Percentiles rank a stretch among this genome's conserved stretches.
phyloP scores from a whole-genome alignment of 768 basidiomycete genomes.

The Serpula lacrymans region DNA sequence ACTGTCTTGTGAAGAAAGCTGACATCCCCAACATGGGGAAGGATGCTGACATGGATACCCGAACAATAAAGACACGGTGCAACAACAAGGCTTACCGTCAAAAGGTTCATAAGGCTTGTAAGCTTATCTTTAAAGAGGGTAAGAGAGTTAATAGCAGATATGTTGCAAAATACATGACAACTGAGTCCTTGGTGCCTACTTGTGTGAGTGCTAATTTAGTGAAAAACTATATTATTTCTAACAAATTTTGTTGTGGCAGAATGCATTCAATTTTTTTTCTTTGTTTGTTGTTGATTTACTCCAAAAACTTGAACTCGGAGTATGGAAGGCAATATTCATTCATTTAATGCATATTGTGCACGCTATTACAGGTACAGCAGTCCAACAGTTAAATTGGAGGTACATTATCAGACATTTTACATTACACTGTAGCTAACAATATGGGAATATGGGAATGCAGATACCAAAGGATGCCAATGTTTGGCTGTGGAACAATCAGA shows the following conservation, averaged over 20 bases:
- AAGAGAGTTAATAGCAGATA: background rate
- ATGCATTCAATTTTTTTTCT: slow-evolving; percentile 10
- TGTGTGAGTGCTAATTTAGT: slow-evolving; percentile 1
- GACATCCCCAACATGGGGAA: slow-evolving; percentile 8
- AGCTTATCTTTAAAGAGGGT: slow-evolving; percentile 1
- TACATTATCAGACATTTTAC: background rate
- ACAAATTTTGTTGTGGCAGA: no score
- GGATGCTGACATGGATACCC: background rate
- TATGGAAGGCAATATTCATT: slow-evolving; percentile 15
- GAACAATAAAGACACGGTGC: background rate
- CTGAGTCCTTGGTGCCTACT: slow-evolving; percentile 8
- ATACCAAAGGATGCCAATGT: slow-evolving; percentile 10
- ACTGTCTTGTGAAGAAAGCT: slow-evolving; percentile 9
- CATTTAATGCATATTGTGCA: slow-evolving; percentile 7
- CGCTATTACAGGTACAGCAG: background rate
- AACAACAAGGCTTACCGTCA: background rate
- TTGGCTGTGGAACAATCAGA: slow-evolving; percentile 5
- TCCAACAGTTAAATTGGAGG: background rate
- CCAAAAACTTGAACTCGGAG: slow-evolving; percentile 19
- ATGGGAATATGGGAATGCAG: slow-evolving; percentile 5
- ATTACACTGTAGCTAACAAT: background rate
- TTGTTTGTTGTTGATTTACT: slow-evolving; percentile 13
- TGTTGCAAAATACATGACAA: background rate
- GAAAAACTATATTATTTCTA: background rate
- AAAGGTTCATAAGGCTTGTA: slow-evolving; percentile 6